These are phyloP conservation scores for Chrysanthemum makinoi DNA, from an alignment of 129 eudicot genomes.

Conservation along the genomic window DNA sequence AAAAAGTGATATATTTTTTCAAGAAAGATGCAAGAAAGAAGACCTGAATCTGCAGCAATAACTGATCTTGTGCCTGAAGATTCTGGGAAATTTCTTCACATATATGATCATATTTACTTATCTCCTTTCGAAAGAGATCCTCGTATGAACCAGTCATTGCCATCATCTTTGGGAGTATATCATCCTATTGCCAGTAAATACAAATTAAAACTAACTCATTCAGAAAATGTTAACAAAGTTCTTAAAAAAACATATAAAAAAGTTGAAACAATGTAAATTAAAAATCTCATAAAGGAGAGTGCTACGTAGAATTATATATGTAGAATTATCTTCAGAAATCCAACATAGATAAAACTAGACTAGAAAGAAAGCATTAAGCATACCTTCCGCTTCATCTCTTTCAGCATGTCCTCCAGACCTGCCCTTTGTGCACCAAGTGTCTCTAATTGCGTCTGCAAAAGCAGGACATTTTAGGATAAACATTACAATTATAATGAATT, in stretches of 20 bases:
- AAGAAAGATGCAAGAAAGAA: neutral
- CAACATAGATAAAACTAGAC: neutral
- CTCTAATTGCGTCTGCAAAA: conserved; percentile 80
- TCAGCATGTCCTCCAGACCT: conserved; percentile 94
- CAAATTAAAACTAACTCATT: neutral
- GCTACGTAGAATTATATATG: neutral
- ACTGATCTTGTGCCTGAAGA: conserved; percentile 66
- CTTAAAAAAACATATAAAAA: neutral
- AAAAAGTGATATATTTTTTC: neutral
- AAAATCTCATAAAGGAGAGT: neutral
- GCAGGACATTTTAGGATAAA: neutral
- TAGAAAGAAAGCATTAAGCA: conserved; percentile 18
- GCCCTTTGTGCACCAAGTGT: conserved; percentile 85
- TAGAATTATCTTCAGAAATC: neutral
- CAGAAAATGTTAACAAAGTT: neutral
- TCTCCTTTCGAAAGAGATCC: conserved; percentile 89
- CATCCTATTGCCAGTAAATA: conserved; percentile 57
- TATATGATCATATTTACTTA: conserved; percentile 68
- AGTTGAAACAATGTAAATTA: neutral
- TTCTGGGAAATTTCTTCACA: conserved; percentile 68
- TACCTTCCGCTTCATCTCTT: conserved; percentile 95
- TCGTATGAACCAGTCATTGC: conserved; percentile 77
- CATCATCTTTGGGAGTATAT: conserved; percentile 86
- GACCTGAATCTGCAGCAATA: conserved; percentile 77
- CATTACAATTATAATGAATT: neutral